Conservation (phyloP, 176 grass and related monocot species). For the Oryza australiensis region DNA sequence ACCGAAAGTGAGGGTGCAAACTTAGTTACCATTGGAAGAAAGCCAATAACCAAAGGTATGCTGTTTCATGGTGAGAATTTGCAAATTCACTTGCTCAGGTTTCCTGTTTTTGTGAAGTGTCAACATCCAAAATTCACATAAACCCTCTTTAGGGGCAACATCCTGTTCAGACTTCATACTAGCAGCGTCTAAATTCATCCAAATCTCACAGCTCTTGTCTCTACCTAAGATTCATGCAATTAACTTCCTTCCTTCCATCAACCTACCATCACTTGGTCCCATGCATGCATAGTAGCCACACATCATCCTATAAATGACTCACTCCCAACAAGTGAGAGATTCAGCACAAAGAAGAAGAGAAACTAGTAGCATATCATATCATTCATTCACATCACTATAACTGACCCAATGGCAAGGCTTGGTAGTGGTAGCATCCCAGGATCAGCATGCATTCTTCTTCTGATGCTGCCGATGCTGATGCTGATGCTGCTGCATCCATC, state of each 20-base stretch:
- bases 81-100: not conserved
- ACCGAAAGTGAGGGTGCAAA: conserved; percentile 9
- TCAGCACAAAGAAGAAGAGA: not conserved
- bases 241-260: conserved; percentile 6
- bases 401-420: conserved; percentile 3
- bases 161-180: not conserved
- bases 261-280: not conserved
- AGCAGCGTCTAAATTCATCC: not conserved
- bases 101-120: not conserved
- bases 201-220: not conserved
- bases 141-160: not conserved
- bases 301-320: conserved; percentile 13
- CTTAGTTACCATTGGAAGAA: conserved; percentile 10
- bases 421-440: not conserved
- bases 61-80: not conserved
- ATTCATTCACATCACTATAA: not conserved
- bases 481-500: conserved; percentile 33
- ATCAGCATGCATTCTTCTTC: conserved; percentile 26
- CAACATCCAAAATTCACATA: not conserved
- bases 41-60: not conserved
- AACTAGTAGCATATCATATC: not conserved
- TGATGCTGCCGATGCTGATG: not conserved
- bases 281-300: not conserved
- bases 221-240: not conserved
- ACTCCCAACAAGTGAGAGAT: not conserved